phyloP scores from a whole-genome alignment of 805 yeast species.

The Tetrapisispora fleetii region DNA sequence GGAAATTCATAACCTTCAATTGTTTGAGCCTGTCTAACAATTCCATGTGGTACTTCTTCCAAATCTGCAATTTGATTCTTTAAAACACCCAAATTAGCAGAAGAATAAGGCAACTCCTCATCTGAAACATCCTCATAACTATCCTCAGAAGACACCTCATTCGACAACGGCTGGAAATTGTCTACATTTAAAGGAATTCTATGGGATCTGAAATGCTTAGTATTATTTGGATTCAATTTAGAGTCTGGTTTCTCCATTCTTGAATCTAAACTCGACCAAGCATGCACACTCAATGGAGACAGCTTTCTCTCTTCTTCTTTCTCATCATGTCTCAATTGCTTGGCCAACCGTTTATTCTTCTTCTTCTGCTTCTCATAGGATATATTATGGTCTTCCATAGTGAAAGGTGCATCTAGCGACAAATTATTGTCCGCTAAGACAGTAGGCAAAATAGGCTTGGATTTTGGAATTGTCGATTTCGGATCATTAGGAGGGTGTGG shows the following conservation, averaged over 20 bases:
- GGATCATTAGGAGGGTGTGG: conserved; percentile 58
- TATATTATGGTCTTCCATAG: conserved; percentile 4
- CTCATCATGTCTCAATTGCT: neutral
- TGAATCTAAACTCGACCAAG: neutral
- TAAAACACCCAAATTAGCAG: conserved; percentile 26
- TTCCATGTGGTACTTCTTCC: conserved; percentile 95
- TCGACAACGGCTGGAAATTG: conserved; percentile 48
- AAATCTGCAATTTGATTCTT: conserved; percentile 73
- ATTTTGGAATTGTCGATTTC: conserved; percentile 57
- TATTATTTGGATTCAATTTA: neutral
- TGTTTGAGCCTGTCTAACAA: conserved; percentile 73
- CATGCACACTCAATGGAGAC: neutral
- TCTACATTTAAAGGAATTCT: conserved; percentile 46
- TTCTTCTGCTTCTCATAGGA: conserved; percentile 1
- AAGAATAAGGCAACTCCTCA: conserved; percentile 8
- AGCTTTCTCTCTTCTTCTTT: conserved; percentile 1
- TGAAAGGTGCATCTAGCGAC: conserved; percentile 59
- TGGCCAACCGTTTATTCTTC: neutral
- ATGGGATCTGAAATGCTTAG: conserved; percentile 1
- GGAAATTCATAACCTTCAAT: conserved; percentile 73
- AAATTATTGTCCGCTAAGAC: conserved; percentile 67
- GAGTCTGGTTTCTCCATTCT: neutral
- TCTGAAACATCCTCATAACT: neutral
- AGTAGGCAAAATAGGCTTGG: conserved; percentile 67
- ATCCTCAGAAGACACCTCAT: conserved; percentile 37